Percentiles rank a stretch among this genome's conserved stretches.
phyloP scores from a whole-genome alignment of 2,329 filamentous ascomycete genomes.

The Emericellopsis cladophorae region DNA sequence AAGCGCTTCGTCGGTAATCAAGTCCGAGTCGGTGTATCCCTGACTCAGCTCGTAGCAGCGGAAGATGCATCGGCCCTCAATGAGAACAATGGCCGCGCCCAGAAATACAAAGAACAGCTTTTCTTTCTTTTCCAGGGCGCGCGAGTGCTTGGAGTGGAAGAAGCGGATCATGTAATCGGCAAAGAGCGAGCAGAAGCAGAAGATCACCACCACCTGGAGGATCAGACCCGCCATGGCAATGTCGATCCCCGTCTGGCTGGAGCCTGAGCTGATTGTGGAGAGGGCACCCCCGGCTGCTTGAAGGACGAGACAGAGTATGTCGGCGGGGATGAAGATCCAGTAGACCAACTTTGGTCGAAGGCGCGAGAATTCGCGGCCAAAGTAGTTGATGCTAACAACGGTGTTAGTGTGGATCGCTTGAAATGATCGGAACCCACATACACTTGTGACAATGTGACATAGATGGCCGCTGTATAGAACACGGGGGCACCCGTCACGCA shows the following conservation, averaged over 20 bases:
- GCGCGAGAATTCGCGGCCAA: conserved; percentile 24
- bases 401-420: neutral
- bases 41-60: conserved; percentile 52
- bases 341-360: conserved; percentile 25
- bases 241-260: conserved; percentile 25
- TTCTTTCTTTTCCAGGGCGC: conserved; percentile 10
- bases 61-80: conserved; percentile 49
- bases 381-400: conserved; percentile 20
- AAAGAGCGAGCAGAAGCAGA: conserved; percentile 34
- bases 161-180: conserved; percentile 33
- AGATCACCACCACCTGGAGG: conserved; percentile 44
- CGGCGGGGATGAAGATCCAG: conserved; percentile 37
- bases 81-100: conserved; percentile 38
- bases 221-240: conserved; percentile 35
- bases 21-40: conserved; percentile 30
- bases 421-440: conserved; percentile 7
- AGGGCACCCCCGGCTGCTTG: conserved; percentile 43
- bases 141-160: conserved; percentile 9
- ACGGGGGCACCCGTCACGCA: conserved; percentile 27
- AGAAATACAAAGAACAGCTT: conserved; percentile 38
- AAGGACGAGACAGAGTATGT: conserved; percentile 39
- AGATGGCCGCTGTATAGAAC: conserved; percentile 46
- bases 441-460: conserved; percentile 41
- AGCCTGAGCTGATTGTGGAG: conserved; percentile 28
- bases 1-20: conserved; percentile 36